A percentile compares a stretch with the other conserved stretches of the same genome.
Evolutionary conservation across 2,329 filamentous ascomycete genomes (phyloP).

Genomic region (Colletotrichum tanaceti): DNA sequence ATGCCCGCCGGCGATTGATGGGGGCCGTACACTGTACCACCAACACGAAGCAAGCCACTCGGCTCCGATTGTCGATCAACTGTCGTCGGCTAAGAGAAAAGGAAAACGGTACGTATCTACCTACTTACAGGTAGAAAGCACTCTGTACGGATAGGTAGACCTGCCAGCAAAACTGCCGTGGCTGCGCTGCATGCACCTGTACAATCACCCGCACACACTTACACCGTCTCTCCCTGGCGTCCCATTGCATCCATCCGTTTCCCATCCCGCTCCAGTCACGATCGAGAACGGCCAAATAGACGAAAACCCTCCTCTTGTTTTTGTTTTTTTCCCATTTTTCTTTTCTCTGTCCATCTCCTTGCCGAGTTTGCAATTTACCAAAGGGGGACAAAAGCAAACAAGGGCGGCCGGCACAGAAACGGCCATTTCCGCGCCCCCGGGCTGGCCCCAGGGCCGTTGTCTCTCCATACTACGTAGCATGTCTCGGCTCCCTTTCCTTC

Average conservation of each 20-base stretch:
- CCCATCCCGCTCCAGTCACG: constrained; percentile 34
- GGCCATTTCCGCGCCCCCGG: constrained; percentile 14
- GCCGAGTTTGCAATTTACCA: constrained; percentile 8
- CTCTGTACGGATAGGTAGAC: background rate
- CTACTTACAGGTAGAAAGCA: no score
- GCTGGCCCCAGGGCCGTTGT: constrained; percentile 3
- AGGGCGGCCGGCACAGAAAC: constrained; percentile 8
- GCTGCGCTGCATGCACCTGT: constrained; percentile 32
- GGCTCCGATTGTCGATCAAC: background rate
- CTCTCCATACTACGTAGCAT: no score
- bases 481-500: constrained; percentile 21
- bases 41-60: constrained; percentile 12
- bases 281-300: constrained; percentile 22
- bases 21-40: constrained; percentile 8
- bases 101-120: background rate
- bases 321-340: background rate
- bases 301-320: background rate
- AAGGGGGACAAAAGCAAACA: constrained; percentile 23
- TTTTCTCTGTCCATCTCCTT: no score
- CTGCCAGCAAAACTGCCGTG: constrained; percentile 23
- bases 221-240: constrained; percentile 15
- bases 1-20: constrained; percentile 27
- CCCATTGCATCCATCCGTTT: constrained; percentile 35
- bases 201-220: background rate
- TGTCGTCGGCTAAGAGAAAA: background rate